Evolutionary conservation across 495 filamentous ascomycete species (phyloP), one percentile per base, ranked within the genome.

Genomic region (Pseudomonodictys pantanalensis): DNA sequence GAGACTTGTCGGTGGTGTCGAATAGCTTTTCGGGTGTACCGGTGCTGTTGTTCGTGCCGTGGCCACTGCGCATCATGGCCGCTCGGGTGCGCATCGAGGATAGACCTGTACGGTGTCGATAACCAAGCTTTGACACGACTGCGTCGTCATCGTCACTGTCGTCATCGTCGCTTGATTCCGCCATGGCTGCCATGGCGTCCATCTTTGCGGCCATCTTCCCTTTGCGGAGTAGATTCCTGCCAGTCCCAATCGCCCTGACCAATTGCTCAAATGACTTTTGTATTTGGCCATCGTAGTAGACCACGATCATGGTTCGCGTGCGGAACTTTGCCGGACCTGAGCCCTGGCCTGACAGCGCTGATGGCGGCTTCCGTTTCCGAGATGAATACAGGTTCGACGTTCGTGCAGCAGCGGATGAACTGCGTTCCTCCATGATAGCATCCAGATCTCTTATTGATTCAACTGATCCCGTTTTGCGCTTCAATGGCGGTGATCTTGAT

Each of bases 281-380:
- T 10, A 91, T 86, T 55, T 89, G 84, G 64, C 88, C 88, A 69
- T 96, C 91, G 71, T 95, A 96, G 70, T 91, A 88, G 39, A 96
- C 87, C 25, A 64, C 85, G 53, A 95, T 84, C 81, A 90, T 91
- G 58, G 82, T 84, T 52, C 88, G 81, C 11, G 82, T 85, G 53
- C 89, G 85, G 69, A 86, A 89, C 22, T 78, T 77, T 68, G 78
- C 42, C 66, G 82, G 55, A 65, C 75, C 63, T 46, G 72, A 61
- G 61, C 67, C 56, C 11, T 81, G 77, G 39, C 68, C 76, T 29
- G 82, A 85, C 23, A 80, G 67, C 56, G 84, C 72, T 7, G 85
- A 86, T 10, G 78, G 78, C 9, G 82, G 82, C 65, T 85, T 84
- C 35, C 80, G 78, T 55, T 81, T 80, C 62, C 81, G 77, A 74